Evolutionary conservation across 2,329 filamentous ascomycete species (phyloP), one percentile per base, ranked within the genome.

Genomic region (Xylaria arbuscula): DNA sequence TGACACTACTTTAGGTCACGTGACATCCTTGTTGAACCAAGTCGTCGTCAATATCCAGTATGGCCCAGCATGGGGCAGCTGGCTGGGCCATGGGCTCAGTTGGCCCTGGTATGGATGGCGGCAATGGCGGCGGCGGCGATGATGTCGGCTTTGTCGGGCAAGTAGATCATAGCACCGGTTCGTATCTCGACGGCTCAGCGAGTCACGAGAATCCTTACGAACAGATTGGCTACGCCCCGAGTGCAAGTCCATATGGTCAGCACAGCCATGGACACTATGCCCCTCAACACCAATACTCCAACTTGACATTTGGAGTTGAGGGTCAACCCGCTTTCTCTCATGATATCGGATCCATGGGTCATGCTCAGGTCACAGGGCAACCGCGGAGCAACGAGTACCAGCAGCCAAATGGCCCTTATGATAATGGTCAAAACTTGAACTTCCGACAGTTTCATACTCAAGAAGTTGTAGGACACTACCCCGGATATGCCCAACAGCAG

Each of bases 61-160:
- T 71, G 69, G 64, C 69, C 67, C 69, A 71, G 45, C 69, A 71
- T 38, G 60, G 64, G 36, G 59, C 69, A 47, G 32, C 64, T 47
- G 67, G 62, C 67, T 71, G 67, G 67, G n/a, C 58, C 3, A 59
- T 67, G 19, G 57, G 54, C 24, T 51, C 63, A 53, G 64, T 45
- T 22, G 67, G 57, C 60, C 58, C 66, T 47, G 62, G 48, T 5
- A 59, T 66, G 9, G 62, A 63, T 24, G 66, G 51, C 1, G 42
- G n/a, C 11, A 57, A 62, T 56, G 7, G 50, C 13, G 38, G 9
- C 13, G 38, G 9, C 9, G 19, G 51, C 11, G 47, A 62, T 36
- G 59, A 59, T 34, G 55, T 42, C 9, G 58, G 65, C 17, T 67
- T 63, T 24, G 57, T 59, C 11, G 61, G 57, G 42, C 66, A 71